Conservation (phyloP, 2,329 filamentous ascomycete species). For the Fusarium nanum region DNA sequence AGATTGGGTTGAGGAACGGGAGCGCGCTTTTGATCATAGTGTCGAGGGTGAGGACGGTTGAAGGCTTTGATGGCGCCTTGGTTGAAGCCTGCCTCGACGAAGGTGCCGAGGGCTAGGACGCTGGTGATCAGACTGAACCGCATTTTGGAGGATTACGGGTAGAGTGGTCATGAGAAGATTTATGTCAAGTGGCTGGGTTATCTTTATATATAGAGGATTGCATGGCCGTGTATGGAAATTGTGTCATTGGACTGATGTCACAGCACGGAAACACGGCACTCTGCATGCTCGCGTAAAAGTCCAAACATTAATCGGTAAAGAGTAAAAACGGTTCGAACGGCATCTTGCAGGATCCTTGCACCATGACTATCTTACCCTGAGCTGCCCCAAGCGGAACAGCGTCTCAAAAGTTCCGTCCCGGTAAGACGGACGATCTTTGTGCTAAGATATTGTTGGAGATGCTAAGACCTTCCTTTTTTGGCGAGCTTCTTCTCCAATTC, state of each 20-base stretch:
- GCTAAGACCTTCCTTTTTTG: background rate
- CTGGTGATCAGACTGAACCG: conserved; percentile 38
- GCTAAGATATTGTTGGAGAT: background rate
- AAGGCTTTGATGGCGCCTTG: conserved; percentile 40
- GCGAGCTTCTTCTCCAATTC: background rate
- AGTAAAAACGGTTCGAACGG: conserved; percentile 7
- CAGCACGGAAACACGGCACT: conserved; percentile 1
- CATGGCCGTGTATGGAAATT: background rate
- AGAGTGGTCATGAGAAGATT: background rate
- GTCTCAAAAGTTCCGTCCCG: conserved; percentile 8
- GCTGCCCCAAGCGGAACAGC: conserved; percentile 6
- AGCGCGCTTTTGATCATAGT: conserved; percentile 25
- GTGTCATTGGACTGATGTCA: conserved; percentile 1
- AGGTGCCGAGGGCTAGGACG: conserved; percentile 37
- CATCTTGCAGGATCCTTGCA: conserved; percentile 3
- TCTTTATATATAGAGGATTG: background rate
- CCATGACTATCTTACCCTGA: background rate
- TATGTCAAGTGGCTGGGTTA: background rate
- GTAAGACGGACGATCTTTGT: background rate
- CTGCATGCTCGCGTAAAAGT: background rate
- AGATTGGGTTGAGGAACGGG: conserved; percentile 4
- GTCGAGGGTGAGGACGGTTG: conserved; percentile 17
- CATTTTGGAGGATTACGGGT: conserved; percentile 17
- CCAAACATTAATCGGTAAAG: background rate
- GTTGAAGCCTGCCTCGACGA: conserved; percentile 43